Evolutionary conservation across 2,329 filamentous ascomycete species (phyloP), one percentile per base, ranked within the genome.

Genomic region (Trichoderma gracile): DNA sequence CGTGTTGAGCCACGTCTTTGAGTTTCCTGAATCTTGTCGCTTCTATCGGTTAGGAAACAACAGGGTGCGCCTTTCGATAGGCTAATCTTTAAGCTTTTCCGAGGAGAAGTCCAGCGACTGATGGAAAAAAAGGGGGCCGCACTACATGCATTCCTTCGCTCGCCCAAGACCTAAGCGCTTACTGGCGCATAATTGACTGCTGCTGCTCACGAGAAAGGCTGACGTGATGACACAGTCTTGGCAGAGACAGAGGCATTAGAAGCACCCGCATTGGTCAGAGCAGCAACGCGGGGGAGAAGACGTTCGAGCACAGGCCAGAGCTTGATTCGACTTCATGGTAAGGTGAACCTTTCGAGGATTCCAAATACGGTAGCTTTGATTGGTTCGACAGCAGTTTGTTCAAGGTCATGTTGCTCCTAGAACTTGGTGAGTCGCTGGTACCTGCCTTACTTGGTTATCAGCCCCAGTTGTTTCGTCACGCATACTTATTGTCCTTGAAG

Each of bases 11-110:
- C 21, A 49, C 23, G 47, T 33, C 25, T 60, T 38, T 61, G 47
- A 43, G 58, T 61, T 47, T 47, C 58, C 58, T 53, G 58, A 53
- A 42, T 25, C 17, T 23, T 21, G n/a, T 45, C n/a, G 47, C 17
- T 45, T 45, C 7, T 21, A 10, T 40, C n/a, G 30, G 27, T 53
- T 53, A 25, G n/a, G 5, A n/a, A 17, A 25, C 25, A 25, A 25
- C 25, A 9, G 4, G 15, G 10, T 43, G 43, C 14, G 38, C 7
- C 40, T 53, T 17, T 3, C 23, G 17, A 19, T 7, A 23, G 33
- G 3, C 33, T 61, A 38, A n/a, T 17, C 23, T 21, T 21, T 52
- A 43, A 45, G 25, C 23, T 61, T 61, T 52, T 61, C 58, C 58
- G 58, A 27, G 47, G 58, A 61, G 38, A 21, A 38, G 33, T 38